A percentile compares a stretch with the other conserved stretches of the same genome.
Conservation (phyloP, 352 stramenopile genomes). For the Phytophthora macrochlamydospora region DNA sequence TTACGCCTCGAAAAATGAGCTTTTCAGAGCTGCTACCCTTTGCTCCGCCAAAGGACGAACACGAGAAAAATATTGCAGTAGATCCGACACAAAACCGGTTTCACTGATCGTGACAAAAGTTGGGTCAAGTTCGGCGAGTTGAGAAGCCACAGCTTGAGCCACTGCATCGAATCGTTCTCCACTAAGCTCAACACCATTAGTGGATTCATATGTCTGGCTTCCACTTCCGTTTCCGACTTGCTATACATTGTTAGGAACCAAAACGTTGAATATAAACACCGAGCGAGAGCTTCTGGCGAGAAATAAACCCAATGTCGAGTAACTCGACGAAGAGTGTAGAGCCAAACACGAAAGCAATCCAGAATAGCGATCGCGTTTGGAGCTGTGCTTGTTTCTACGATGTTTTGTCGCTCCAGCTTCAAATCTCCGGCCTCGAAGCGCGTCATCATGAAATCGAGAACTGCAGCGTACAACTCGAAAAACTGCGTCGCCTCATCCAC, state of each 20-base stretch:
- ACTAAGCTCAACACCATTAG: conserved; percentile 42
- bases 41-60: conserved; percentile 32
- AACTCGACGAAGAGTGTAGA: conserved; percentile 34
- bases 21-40: conserved; percentile 23
- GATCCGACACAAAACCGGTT: conserved; percentile 37
- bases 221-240: conserved; percentile 19
- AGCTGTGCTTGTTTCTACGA: conserved; percentile 9
- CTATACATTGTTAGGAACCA: conserved; percentile 51
- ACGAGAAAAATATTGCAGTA: conserved; percentile 50
- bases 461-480: conserved; percentile 48
- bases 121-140: conserved; percentile 42
- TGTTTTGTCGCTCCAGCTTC: conserved; percentile 27
- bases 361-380: conserved; percentile 15
- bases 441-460: conserved; percentile 51
- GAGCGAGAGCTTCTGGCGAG: conserved; percentile 43
- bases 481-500: conserved; percentile 57
- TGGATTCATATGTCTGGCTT: conserved; percentile 26
- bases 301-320: conserved; percentile 69
- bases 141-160: conserved; percentile 56
- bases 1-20: conserved; percentile 34
- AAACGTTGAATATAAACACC: conserved; percentile 47
- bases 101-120: conserved; percentile 38
- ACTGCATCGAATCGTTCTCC: conserved; percentile 32
- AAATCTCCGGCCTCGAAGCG: conserved; percentile 32
- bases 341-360: conserved; percentile 53